Base-by-base conservation (phyloP, 108 stramenopile genomes). In the Phaeodactylum tricornutum region DNA sequence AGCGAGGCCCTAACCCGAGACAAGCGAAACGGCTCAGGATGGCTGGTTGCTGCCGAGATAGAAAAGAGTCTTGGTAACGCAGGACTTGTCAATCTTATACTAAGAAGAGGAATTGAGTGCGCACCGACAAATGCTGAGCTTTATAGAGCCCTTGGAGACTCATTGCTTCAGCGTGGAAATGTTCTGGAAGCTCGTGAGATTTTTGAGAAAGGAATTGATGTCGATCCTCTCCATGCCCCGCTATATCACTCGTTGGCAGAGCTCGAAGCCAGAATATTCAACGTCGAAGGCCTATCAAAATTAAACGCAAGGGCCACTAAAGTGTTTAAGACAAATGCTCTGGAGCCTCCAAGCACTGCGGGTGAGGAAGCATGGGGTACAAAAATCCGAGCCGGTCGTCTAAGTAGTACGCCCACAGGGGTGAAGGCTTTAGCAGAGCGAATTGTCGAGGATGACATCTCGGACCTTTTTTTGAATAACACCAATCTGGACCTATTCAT, bases 161-260 rank as follows among this genome's bases (percentile, higher is more conserved):
- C 70, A 27, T 60, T 83, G 20, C 48, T 81, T 4, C 45, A 36
- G 38, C 51, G 62, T 30, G 79, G 79, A 19, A 62, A 84, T 35
- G 68, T 78, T 29, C 59, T 78, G 43, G 29, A 73, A 64, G 80
- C 80, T 15, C 55, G 86, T 21, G 67, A 78, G 43, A 61, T 85
- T 8, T 66, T 78, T 36, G 84, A 87, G 38, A 67, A 72, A 38
- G 86, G 82, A 12, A 61, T 92, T 5, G 85, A 87, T 42, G 44
- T 85, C 31, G 77, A 86, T 49, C 86, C 84, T 4, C 27, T 75
- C 30, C 53, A 87, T 58, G 86, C 86, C 14, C 77, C 84, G 4
- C 66, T 86, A 2, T 92, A 92, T 31, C 86, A 92, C 55, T 80
- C 83, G 9, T 62, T 85, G 29, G 90, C 90, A 7, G 82, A 92